Conservation (phyloP, 495 filamentous ascomycete species). For the Tuber indicum region DNA sequence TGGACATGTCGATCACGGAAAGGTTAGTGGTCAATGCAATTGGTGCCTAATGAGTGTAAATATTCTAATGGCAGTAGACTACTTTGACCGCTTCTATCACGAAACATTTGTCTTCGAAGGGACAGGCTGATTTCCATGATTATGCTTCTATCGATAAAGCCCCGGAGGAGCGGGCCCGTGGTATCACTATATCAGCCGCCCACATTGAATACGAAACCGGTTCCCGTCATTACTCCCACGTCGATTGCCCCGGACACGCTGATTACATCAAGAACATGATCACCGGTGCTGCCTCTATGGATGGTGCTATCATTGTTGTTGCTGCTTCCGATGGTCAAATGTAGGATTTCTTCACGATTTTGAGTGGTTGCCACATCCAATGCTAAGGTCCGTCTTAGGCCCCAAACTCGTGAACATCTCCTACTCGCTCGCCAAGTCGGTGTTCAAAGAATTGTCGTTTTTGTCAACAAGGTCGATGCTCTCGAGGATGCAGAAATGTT, state of each 20-base stretch:
- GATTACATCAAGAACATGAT: constrained; percentile 99
- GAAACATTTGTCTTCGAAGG: constrained; percentile 90
- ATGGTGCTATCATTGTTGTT: constrained; percentile 96
- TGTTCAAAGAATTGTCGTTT: constrained; percentile 95
- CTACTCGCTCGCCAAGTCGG: constrained; percentile 96
- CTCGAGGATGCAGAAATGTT: constrained; percentile 98
- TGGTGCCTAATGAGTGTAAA: constrained; percentile 6
- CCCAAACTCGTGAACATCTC: constrained; percentile 97
- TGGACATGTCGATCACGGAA: constrained; percentile 99
- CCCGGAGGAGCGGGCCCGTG: constrained; percentile 97
- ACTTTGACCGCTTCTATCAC: constrained; percentile 97
- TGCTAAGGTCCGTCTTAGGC: constrained; percentile 51
- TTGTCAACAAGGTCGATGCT: constrained; percentile 98
- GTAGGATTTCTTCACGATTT: constrained; percentile 45
- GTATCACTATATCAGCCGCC: constrained; percentile 97
- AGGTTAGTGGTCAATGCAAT: constrained; percentile 52
- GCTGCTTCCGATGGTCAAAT: constrained; percentile 98
- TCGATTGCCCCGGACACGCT: constrained; percentile 98
- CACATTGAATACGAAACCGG: constrained; percentile 98
- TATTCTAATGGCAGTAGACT: constrained; percentile 57
- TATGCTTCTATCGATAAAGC: constrained; percentile 98
- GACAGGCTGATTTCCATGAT: constrained; percentile 84
- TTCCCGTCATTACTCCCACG: constrained; percentile 90
- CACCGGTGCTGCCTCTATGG: constrained; percentile 94
- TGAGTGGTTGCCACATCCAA: constrained; percentile 4